Evolutionary conservation across 2,329 filamentous ascomycete genomes (phyloP).

Genomic region (Coleophoma crateriformis): DNA sequence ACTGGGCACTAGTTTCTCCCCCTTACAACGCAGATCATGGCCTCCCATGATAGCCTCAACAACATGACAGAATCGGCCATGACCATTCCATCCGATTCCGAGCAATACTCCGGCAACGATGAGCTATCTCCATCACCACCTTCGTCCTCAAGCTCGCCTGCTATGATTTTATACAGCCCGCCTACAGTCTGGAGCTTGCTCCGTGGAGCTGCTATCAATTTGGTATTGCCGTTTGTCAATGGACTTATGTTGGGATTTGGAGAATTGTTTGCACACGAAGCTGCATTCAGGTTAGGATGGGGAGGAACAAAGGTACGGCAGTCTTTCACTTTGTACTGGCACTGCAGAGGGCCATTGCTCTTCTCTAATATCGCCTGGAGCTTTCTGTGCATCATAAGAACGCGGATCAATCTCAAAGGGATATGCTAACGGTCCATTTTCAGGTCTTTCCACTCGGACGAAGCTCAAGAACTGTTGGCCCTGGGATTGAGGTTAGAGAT

Average conservation of each 20-base stretch:
- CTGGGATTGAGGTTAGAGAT: conserved; percentile 76
- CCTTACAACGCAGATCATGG: conserved; percentile 35
- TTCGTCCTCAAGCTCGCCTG: conserved; percentile 55
- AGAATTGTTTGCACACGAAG: conserved; percentile 93
- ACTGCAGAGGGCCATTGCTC: neutral
- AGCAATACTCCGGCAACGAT: conserved; percentile 68
- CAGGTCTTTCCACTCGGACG: conserved; percentile 25
- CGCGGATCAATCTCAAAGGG: neutral
- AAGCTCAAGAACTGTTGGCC: conserved; percentile 57
- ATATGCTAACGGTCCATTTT: neutral
- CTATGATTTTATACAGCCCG: conserved; percentile 80
- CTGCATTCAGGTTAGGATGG: conserved; percentile 90
- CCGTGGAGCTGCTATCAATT: conserved; percentile 87
- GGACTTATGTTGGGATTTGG: conserved; percentile 98
- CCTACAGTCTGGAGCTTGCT: conserved; percentile 83
- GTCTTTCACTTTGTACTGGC: neutral
- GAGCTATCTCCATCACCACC: conserved; percentile 55
- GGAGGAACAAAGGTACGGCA: conserved; percentile 77
- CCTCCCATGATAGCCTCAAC: conserved; percentile 42
- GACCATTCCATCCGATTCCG: conserved; percentile 77
- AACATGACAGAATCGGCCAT: conserved; percentile 67
- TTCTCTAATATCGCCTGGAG: neutral
- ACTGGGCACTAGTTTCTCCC: too few relatives aligned
- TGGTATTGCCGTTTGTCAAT: conserved; percentile 94
- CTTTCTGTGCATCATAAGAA: too few relatives aligned